Evolutionary conservation across 1,284 basidiomycete species (phyloP).

Genomic region (Cutaneotrichosporon daszewskae): DNA sequence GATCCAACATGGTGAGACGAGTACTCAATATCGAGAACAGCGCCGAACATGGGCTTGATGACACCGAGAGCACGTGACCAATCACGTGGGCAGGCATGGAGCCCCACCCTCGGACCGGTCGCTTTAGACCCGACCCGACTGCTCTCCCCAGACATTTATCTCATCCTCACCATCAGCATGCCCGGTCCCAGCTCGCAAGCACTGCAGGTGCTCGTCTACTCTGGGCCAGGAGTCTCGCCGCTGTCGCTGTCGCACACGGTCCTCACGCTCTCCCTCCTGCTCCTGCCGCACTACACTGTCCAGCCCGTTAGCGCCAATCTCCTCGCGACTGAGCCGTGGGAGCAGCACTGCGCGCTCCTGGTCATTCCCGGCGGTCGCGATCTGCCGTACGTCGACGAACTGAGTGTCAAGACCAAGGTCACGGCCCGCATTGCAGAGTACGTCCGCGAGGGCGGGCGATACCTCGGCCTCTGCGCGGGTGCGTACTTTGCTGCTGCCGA

Average conservation of each 20-base stretch:
- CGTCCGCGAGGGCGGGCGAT: conserved; percentile 63
- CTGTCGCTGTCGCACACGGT: conserved; percentile 58
- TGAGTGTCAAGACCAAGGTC: conserved; percentile 45
- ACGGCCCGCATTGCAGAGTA: conserved; percentile 57
- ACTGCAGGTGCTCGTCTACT: conserved; percentile 67
- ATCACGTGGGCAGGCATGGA: too few species aligned
- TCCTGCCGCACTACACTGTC: conserved; percentile 70
- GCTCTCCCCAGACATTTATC: too few species aligned
- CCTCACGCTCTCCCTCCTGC: conserved; percentile 56
- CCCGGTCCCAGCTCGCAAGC: conserved; percentile 35
- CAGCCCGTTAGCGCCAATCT: conserved; percentile 59
- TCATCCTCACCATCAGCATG: conserved; percentile 19
- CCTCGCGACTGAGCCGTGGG: conserved; percentile 68
- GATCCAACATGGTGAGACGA: conserved; percentile 69
- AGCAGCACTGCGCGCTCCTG: conserved; percentile 64
- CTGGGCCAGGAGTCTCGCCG: conserved; percentile 62
- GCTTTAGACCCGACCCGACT: too few species aligned
- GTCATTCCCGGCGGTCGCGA: conserved; percentile 63
- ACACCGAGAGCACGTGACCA: too few species aligned
- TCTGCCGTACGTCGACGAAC: conserved; percentile 52
- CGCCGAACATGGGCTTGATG: too few species aligned
- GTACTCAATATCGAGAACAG: too few species aligned
- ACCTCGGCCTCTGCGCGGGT: conserved; percentile 62
- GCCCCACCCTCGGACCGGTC: too few species aligned
- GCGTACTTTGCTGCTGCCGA: conserved; percentile 53